Conservation (phyloP, 2,329 filamentous ascomycete genomes). For the Claviceps maximensis region DNA sequence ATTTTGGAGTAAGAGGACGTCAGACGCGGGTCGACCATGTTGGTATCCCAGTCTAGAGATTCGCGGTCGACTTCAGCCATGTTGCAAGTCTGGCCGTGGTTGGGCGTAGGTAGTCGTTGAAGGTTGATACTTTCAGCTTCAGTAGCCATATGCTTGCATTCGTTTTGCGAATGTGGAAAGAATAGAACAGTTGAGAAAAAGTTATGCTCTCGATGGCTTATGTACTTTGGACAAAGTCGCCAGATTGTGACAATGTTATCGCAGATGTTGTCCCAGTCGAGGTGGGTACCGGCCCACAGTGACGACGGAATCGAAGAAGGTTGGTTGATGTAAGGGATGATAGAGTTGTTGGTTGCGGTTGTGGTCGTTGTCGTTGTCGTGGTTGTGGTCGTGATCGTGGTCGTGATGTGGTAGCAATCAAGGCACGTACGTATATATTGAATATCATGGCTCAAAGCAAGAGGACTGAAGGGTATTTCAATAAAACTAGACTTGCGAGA, state of each 20-base stretch:
- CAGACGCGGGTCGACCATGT: conserved; percentile 10
- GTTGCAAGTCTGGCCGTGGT: conserved; percentile 3
- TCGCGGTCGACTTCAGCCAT: conserved; percentile 9
- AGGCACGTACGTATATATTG: too few species aligned
- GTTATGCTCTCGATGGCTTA: too few species aligned
- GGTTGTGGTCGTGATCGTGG: too few species aligned
- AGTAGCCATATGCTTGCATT: conserved; percentile 15
- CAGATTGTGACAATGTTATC: neutral
- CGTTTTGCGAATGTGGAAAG: neutral
- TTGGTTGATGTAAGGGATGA: neutral
- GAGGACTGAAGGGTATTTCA: neutral
- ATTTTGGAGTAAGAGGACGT: neutral
- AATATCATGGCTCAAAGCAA: neutral
- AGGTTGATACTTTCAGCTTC: conserved; percentile 20
- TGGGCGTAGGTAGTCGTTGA: neutral
- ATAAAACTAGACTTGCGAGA: neutral
- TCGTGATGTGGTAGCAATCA: neutral
- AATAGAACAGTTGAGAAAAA: neutral
- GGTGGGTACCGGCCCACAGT: neutral
- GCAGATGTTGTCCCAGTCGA: neutral
- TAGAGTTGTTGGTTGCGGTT: neutral
- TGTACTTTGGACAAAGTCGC: neutral
- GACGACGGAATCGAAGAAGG: neutral
- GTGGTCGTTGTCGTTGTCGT: too few species aligned
- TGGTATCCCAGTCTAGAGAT: conserved; percentile 18